Evolutionary conservation across 2,329 filamentous ascomycete species (phyloP), one percentile per base, ranked within the genome.

Genomic region (Xylaria hypoxylon): DNA sequence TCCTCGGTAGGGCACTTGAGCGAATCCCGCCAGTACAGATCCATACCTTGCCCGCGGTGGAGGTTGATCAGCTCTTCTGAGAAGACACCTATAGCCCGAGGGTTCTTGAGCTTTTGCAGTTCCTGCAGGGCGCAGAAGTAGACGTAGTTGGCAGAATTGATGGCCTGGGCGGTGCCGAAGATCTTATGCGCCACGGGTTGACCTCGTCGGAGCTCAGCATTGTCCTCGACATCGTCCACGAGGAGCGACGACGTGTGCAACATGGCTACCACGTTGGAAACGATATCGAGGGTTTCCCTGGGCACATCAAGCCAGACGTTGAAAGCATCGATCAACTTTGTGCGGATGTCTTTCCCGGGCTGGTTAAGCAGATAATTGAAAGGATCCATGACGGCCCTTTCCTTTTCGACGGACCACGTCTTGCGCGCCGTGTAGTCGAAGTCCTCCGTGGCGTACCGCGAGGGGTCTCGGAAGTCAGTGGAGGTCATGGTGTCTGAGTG

Each of bases 111-210:
- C 72, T 87, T 88, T 70, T 90, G 85, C 10, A 96, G 82, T 78
- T 95, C 92, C 71, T 91, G 87, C 55, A 96, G 84, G 0, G 92
- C 93, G 72, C 86, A 84, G 77, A 96, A 96, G 83, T 96, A 96
- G 65, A 95, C 87, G 80, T 96, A 96, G 80, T 96, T 97, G 70
- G 93, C 92, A 56, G 90, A 91, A 80, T 97, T 97, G 80, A 97
- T 96, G 48, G 93, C 96, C 79, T 97, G 93, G 5, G 93, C 89
- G 3, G 91, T 89, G 68, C 93, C 93, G 75, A 94, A 97, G 73
- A 97, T 93, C 77, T 84, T 88, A 80, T 97, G 92, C 2, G 93
- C 92, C 22, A 95, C 93, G 13, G 93, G 93, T 44, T 92, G 85
- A 47, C 93, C 93, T 45, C 93, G 87, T 45, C 93, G 90, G 31